These are phyloP conservation scores for Boletus mariae DNA, from an alignment of 1,284 basidiomycete species.

Conservation along the genomic window DNA sequence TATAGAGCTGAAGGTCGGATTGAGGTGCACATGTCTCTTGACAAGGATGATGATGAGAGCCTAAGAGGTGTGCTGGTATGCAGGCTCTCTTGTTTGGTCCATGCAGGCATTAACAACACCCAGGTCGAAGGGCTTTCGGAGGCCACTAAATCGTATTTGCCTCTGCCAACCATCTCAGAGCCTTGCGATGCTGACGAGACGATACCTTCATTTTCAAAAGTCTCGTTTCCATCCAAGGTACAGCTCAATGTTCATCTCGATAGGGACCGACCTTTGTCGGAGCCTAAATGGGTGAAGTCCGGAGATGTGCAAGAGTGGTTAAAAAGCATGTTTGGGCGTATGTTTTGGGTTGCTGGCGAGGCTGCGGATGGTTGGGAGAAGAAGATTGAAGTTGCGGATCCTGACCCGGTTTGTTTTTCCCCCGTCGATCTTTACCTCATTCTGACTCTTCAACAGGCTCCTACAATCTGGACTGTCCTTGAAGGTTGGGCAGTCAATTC, in stretches of 20 bases:
- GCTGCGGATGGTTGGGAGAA: constrained; percentile 84
- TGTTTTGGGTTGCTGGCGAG: constrained; percentile 74
- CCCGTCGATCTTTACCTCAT: constrained; percentile 11
- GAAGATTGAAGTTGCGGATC: constrained; percentile 89
- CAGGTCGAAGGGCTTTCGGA: constrained; percentile 79
- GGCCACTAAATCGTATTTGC: constrained; percentile 62
- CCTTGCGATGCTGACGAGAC: constrained; percentile 49
- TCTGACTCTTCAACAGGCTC: constrained; percentile 53
- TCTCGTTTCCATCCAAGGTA: constrained; percentile 47
- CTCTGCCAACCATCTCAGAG: constrained; percentile 49
- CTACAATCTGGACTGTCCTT: constrained; percentile 85
- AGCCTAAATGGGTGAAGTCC: constrained; percentile 94
- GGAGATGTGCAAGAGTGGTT: constrained; percentile 94
- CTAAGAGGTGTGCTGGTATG: constrained; percentile 75
- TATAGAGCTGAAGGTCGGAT: constrained; percentile 81
- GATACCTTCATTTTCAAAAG: constrained; percentile 64
- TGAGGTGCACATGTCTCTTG: constrained; percentile 70
- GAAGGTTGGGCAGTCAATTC: constrained; percentile 86
- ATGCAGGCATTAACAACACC: constrained; percentile 11
- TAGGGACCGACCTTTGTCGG: constrained; percentile 81
- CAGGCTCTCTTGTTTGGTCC: constrained; percentile 13
- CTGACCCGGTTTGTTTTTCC: constrained; percentile 76
- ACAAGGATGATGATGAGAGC: constrained; percentile 49
- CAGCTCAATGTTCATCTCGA: constrained; percentile 74
- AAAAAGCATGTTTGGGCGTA: constrained; percentile 79